Percentiles rank a stretch among this genome's conserved stretches.
phyloP scores from a whole-genome alignment of 129 eudicot species.

The Logfia minima region DNA sequence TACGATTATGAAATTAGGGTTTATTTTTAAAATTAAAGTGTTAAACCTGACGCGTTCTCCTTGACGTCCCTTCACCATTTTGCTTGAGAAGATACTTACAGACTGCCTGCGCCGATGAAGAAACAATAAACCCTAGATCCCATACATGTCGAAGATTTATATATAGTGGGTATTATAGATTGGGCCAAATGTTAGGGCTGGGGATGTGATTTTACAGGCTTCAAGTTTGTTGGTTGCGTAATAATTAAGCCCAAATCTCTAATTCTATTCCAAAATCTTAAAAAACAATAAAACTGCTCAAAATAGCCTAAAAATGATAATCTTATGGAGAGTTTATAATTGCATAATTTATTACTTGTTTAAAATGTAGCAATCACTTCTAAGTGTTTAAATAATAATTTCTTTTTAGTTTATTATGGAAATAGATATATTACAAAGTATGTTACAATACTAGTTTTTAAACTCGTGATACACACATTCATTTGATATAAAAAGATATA shows the following conservation, averaged over 20 bases:
- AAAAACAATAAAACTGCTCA: no score
- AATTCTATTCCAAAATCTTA: not conserved
- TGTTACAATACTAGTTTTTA: no score
- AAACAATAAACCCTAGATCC: constrained; percentile 47
- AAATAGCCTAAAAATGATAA: no score
- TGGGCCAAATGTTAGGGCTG: constrained; percentile 22
- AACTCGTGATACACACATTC: no score
- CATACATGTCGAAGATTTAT: not conserved
- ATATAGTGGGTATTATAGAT: not conserved
- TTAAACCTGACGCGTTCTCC: constrained; percentile 86
- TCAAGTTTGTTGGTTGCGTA: constrained; percentile 3
- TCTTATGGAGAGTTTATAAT: no score
- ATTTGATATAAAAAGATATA: no score
- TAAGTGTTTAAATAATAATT: no score
- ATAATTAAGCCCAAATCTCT: not conserved
- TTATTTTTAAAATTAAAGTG: not conserved
- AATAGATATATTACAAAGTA: no score
- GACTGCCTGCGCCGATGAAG: constrained; percentile 28
- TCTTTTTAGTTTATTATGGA: no score
- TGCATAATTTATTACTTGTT: no score
- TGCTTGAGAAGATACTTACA: constrained; percentile 24
- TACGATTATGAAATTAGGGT: no score
- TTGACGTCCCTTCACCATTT: constrained; percentile 93
- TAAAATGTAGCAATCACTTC: no score
- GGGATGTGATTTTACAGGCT: constrained; percentile 16